Evolutionary conservation across 352 stramenopile genomes (phyloP).

Genomic region (Phytopythium mirpurense): DNA sequence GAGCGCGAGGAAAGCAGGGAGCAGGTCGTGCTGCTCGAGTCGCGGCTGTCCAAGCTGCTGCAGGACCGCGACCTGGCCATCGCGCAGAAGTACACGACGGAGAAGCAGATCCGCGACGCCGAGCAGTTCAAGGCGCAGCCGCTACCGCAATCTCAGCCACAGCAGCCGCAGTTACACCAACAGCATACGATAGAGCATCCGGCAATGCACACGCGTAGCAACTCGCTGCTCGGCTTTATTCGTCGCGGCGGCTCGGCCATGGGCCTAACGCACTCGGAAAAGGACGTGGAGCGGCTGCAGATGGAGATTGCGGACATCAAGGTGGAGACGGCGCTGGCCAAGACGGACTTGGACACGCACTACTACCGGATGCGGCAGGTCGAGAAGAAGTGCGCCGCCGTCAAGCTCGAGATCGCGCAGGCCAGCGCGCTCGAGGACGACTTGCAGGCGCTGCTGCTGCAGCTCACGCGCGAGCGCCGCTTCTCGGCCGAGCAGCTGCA

Average conservation of each 20-base stretch:
- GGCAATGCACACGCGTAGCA: slow-evolving; percentile 13
- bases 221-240: slow-evolving; percentile 14
- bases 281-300: slow-evolving; percentile 57
- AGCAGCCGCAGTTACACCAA: slow-evolving; percentile 11
- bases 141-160: slow-evolving; percentile 10
- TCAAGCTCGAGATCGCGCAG: slow-evolving; percentile 67
- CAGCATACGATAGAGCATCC: too few species aligned
- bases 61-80: slow-evolving; percentile 69
- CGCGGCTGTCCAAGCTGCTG: slow-evolving; percentile 69
- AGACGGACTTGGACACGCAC: slow-evolving; percentile 52
- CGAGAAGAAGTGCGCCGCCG: slow-evolving; percentile 45
- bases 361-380: slow-evolving; percentile 54
- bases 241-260: slow-evolving; percentile 10
- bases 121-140: slow-evolving; percentile 41
- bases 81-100: slow-evolving; percentile 60
- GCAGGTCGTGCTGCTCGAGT: slow-evolving; percentile 53
- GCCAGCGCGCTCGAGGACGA: slow-evolving; percentile 60
- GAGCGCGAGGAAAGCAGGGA: slow-evolving; percentile 39
- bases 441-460: slow-evolving; percentile 44
- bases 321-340: slow-evolving; percentile 45
- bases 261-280: slow-evolving; percentile 23
- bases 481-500: slow-evolving; percentile 48
- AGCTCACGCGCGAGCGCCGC: slow-evolving; percentile 36
- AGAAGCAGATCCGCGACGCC: slow-evolving; percentile 59
- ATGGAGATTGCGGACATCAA: slow-evolving; percentile 67